phyloP scores from a whole-genome alignment of 1,284 basidiomycete species.

The Rhodotorula sp. region DNA sequence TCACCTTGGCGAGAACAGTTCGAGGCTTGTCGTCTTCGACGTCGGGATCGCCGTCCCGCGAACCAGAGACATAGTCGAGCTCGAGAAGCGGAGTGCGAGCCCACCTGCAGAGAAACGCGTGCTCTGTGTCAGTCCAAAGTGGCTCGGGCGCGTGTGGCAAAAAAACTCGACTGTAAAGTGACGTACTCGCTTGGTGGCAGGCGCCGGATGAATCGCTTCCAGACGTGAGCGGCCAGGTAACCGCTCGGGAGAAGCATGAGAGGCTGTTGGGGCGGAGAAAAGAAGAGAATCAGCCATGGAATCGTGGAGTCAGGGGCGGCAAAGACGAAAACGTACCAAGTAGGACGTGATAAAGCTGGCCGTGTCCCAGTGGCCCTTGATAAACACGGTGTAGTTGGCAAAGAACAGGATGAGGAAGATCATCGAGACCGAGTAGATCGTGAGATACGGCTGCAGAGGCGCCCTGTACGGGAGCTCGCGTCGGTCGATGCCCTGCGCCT shows the following conservation, averaged over 20 bases:
- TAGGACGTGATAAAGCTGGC: constrained; percentile 13
- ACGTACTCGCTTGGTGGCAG: neutral
- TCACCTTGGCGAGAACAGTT: constrained; percentile 12
- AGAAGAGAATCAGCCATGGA: too few relatives aligned
- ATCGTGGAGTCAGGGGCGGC: too few relatives aligned
- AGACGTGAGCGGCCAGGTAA: constrained; percentile 57
- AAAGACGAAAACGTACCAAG: neutral
- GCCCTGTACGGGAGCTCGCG: constrained; percentile 57
- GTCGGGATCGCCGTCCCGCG: constrained; percentile 11
- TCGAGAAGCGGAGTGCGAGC: constrained; percentile 58
- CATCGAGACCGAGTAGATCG: constrained; percentile 32
- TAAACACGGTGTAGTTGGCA: constrained; percentile 28
- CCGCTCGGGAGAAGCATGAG: constrained; percentile 70
- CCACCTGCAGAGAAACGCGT: constrained; percentile 24
- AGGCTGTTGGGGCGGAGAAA: constrained; percentile 60
- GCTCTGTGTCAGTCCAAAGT: neutral
- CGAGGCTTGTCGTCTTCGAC: neutral
- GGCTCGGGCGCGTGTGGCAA: too few relatives aligned
- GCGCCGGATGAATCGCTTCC: constrained; percentile 46
- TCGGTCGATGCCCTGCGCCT: constrained; percentile 60
- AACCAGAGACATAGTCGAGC: constrained; percentile 65
- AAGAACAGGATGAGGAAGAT: constrained; percentile 28
- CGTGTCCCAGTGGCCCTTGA: constrained; percentile 15
- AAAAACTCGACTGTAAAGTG: neutral
- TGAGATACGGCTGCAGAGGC: constrained; percentile 49